These are phyloP conservation scores for Cladochytrium replicatum DNA, from an alignment of 192 early-diverging fungal genomes.

Conservation along the genomic window DNA sequence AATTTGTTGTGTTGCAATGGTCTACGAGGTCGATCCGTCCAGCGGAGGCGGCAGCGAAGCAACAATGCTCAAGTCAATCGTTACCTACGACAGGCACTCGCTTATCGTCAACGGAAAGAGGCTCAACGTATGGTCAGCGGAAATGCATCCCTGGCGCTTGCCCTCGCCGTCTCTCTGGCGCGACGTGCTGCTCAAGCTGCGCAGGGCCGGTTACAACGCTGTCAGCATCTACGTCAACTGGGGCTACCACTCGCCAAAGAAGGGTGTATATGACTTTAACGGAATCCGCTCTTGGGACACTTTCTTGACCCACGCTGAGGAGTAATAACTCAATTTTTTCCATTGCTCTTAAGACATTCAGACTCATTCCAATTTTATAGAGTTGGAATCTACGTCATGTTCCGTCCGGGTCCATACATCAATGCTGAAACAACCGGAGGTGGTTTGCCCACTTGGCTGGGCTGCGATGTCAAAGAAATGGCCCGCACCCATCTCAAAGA, in stretches of 20 bases:
- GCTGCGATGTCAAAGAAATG: neutral
- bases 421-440: constrained; percentile 2
- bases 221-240: constrained; percentile 18
- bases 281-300: constrained; percentile 6
- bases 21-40: no score
- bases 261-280: constrained; percentile 19
- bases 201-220: constrained; percentile 14
- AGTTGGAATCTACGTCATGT: constrained; percentile 17
- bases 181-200: constrained; percentile 20
- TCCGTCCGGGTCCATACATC: constrained; percentile 15
- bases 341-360: constrained; percentile 2
- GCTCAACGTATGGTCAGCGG: no score
- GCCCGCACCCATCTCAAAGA: neutral
- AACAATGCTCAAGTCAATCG: no score
- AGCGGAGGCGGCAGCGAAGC: no score
- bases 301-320: no score
- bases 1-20: no score
- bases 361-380: constrained; percentile 7
- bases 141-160: constrained; percentile 9
- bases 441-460: constrained; percentile 3
- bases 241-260: constrained; percentile 21
- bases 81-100: no score
- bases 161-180: constrained; percentile 20
- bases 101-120: no score
- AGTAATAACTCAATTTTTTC: no score